A percentile compares a stretch with the other conserved stretches of the same genome.
These are phyloP conservation scores for Discostella stelligeroides DNA, from an alignment of 108 stramenopile species.

Conservation along the genomic window DNA sequence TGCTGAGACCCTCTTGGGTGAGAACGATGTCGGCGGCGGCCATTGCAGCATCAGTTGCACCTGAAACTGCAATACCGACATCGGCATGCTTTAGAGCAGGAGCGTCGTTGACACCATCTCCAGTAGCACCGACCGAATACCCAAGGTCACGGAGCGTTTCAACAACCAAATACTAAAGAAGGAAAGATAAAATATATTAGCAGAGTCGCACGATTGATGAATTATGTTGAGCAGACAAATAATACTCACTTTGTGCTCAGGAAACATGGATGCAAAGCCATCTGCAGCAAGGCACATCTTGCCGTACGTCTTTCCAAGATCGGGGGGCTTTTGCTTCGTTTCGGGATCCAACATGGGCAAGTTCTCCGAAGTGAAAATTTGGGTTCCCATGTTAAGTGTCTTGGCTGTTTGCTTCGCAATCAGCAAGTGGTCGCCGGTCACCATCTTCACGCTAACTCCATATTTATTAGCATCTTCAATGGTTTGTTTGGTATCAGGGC, in stretches of 20 bases:
- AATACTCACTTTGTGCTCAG: constrained; percentile 75
- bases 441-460: constrained; percentile 85
- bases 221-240: neutral
- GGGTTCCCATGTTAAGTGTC: constrained; percentile 61
- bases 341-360: constrained; percentile 54
- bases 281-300: constrained; percentile 47
- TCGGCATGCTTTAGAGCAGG: constrained; percentile 79
- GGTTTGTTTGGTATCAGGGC: constrained; percentile 77
- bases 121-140: constrained; percentile 65
- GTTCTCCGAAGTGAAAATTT: constrained; percentile 51
- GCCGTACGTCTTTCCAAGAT: constrained; percentile 39
- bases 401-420: constrained; percentile 78
- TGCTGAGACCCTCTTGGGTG: constrained; percentile 61
- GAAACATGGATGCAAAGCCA: constrained; percentile 78
- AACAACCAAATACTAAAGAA: constrained; percentile 59
- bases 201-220: neutral
- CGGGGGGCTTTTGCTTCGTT: constrained; percentile 47
- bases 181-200: neutral
- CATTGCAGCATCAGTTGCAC: constrained; percentile 74
- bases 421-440: constrained; percentile 84
- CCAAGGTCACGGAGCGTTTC: constrained; percentile 56
- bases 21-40: constrained; percentile 79
- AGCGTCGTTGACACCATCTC: constrained; percentile 84
- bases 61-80: constrained; percentile 77
- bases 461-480: constrained; percentile 52